A percentile compares a stretch with the other conserved stretches of the same genome.
phyloP scores from a whole-genome alignment of 202 grass and related monocot genomes.

The Carex sylvatica region DNA sequence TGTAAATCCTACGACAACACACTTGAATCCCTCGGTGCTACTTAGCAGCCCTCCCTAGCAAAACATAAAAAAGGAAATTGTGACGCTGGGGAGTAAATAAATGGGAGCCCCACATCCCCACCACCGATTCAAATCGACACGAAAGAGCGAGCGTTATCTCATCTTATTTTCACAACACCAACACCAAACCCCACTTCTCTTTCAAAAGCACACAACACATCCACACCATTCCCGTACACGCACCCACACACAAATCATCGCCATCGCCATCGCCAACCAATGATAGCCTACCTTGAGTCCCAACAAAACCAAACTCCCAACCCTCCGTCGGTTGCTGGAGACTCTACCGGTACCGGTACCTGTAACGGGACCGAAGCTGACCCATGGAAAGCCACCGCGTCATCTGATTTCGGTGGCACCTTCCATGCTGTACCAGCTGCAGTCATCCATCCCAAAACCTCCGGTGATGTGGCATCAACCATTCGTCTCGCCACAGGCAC shows the following conservation, averaged over 20 bases:
- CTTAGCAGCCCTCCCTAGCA: not conserved
- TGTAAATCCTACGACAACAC: no score
- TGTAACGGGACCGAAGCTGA: not conserved
- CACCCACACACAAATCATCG: not conserved
- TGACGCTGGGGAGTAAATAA: slow-evolving; percentile 17
- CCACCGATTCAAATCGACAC: slow-evolving; percentile 5
- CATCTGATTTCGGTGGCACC: slow-evolving; percentile 70
- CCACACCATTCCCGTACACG: not conserved
- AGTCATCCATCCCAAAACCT: slow-evolving; percentile 49
- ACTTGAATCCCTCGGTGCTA: not conserved
- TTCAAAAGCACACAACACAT: not conserved
- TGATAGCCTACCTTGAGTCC: slow-evolving; percentile 21
- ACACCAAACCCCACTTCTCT: slow-evolving; percentile 4
- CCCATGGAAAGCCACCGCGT: slow-evolving; percentile 34
- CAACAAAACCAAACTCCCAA: slow-evolving; percentile 25
- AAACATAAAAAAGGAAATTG: not conserved
- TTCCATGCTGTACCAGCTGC: slow-evolving; percentile 33
- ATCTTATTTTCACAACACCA: not conserved
- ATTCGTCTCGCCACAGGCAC: slow-evolving; percentile 42
- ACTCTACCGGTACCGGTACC: not conserved
- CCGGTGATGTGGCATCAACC: slow-evolving; percentile 50
- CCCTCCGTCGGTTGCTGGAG: slow-evolving; percentile 12
- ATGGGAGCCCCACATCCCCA: slow-evolving; percentile 20
- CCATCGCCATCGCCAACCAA: slow-evolving; percentile 6
- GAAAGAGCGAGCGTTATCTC: slow-evolving; percentile 16